Evolutionary conservation across 1,284 basidiomycete genomes (phyloP).

Genomic region (Rhodotorula sp.): DNA sequence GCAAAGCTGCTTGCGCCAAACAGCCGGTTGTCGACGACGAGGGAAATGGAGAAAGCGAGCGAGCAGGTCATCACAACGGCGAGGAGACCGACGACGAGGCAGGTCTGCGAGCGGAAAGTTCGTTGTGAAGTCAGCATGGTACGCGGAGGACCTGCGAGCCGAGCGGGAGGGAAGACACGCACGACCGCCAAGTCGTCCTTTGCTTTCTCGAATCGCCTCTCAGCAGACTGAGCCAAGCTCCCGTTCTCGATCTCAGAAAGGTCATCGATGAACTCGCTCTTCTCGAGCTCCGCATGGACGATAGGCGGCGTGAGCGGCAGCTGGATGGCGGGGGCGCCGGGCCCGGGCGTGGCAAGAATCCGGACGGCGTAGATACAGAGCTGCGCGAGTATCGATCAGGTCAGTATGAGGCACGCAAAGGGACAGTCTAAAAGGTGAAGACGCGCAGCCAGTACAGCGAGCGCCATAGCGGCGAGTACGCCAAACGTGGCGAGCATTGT

Average conservation of each 20-base stretch:
- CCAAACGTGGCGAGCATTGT: neutral
- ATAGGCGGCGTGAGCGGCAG: slow-evolving; percentile 2
- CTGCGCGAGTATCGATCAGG: neutral
- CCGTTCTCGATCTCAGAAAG: neutral
- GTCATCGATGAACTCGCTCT: neutral
- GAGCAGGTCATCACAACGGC: neutral
- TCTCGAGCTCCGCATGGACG: neutral
- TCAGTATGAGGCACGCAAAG: neutral
- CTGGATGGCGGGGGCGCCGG: neutral
- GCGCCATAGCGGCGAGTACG: neutral
- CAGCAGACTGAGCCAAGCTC: neutral
- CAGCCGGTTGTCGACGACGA: neutral
- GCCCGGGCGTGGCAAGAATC: neutral
- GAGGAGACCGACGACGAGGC: neutral
- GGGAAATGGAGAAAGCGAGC: neutral
- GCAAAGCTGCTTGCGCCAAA: neutral
- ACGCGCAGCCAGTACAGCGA: neutral
- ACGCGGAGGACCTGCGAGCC: fast-evolving
- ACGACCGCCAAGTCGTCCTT: neutral
- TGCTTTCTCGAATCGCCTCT: neutral
- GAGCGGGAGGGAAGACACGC: neutral
- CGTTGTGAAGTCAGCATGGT: neutral
- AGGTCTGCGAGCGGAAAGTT: neutral
- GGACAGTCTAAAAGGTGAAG: too few species aligned
- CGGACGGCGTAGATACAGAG: neutral